Conservation (phyloP, 1,139 yeast species). For the Taphrina communis region DNA sequence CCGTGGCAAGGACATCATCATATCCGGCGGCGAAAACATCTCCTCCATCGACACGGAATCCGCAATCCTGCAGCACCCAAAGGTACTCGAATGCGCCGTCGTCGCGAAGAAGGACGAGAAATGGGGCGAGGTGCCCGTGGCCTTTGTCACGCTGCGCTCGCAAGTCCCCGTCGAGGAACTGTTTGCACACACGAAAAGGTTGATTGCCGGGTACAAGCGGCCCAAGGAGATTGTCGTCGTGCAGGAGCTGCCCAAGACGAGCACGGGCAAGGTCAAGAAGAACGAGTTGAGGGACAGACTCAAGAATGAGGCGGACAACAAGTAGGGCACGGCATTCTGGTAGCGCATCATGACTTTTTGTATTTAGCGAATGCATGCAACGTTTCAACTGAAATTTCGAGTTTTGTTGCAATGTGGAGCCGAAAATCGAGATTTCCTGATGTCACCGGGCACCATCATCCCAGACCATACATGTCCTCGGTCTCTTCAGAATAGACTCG, state of each 20-base stretch:
- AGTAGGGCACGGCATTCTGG: neutral
- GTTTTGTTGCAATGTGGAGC: slow-evolving; percentile 6
- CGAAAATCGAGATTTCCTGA: slow-evolving; percentile 9
- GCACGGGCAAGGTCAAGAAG: slow-evolving; percentile 42
- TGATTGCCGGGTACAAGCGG: slow-evolving; percentile 46
- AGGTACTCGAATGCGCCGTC: slow-evolving; percentile 53
- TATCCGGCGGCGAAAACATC: slow-evolving; percentile 80
- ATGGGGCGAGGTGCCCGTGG: slow-evolving; percentile 54
- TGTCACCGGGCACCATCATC: neutral
- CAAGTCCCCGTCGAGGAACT: slow-evolving; percentile 27
- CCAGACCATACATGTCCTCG: neutral
- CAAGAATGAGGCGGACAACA: neutral
- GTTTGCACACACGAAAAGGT: slow-evolving; percentile 26
- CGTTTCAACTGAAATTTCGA: too few species aligned
- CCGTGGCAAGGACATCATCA: slow-evolving; percentile 79
- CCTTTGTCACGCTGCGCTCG: slow-evolving; percentile 47
- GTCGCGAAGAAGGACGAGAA: slow-evolving; percentile 53
- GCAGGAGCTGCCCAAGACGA: slow-evolving; percentile 48
- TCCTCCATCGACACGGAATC: slow-evolving; percentile 79
- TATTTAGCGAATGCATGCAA: neutral
- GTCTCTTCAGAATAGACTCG: neutral
- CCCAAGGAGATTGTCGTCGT: slow-evolving; percentile 45
- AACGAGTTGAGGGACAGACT: slow-evolving; percentile 33
- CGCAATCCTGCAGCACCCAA: slow-evolving; percentile 58
- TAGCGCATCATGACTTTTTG: neutral